Conservation (phyloP, 352 stramenopile species). For the Aphanomyces euteiches region DNA sequence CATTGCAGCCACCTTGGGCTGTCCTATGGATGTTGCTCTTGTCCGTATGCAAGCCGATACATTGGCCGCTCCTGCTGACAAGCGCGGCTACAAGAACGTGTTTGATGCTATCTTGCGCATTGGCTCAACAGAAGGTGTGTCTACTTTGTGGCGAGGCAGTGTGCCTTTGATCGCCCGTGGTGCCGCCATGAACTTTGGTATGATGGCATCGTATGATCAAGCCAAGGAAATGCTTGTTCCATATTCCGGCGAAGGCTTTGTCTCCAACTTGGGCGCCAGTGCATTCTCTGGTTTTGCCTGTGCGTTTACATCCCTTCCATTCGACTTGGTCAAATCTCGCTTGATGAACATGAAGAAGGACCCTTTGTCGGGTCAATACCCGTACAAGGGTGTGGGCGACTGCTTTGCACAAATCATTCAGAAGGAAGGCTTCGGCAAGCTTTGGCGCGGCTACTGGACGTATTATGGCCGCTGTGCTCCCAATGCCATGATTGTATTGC, state of each 20-base stretch:
- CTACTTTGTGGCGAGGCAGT: constrained; percentile 88
- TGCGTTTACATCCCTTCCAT: constrained; percentile 96
- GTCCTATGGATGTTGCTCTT: constrained; percentile 96
- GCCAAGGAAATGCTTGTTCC: constrained; percentile 89
- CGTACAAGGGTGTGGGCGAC: constrained; percentile 94
- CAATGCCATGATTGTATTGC: constrained; percentile 99
- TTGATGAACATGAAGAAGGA: constrained; percentile 97
- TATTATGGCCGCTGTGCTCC: constrained; percentile 98
- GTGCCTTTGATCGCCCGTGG: constrained; percentile 93
- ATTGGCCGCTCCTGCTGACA: constrained; percentile 84
- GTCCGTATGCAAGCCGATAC: constrained; percentile 98
- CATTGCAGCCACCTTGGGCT: constrained; percentile 95
- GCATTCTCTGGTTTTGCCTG: constrained; percentile 96
- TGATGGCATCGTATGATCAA: constrained; percentile 99
- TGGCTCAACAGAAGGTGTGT: constrained; percentile 75
- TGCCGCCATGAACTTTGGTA: constrained; percentile 99
- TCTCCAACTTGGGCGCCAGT: constrained; percentile 92
- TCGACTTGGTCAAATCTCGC: constrained; percentile 98
- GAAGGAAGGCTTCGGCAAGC: constrained; percentile 93
- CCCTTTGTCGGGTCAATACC: constrained; percentile 83
- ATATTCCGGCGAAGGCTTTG: constrained; percentile 63
- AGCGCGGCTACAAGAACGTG: constrained; percentile 98
- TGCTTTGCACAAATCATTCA: constrained; percentile 93
- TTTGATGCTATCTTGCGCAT: constrained; percentile 94
- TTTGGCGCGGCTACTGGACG: constrained; percentile 97